A percentile compares a stretch with the other conserved stretches of the same genome.
Evolutionary conservation across 768 basidiomycete species (phyloP).

Genomic region (Sarcodon sp.): DNA sequence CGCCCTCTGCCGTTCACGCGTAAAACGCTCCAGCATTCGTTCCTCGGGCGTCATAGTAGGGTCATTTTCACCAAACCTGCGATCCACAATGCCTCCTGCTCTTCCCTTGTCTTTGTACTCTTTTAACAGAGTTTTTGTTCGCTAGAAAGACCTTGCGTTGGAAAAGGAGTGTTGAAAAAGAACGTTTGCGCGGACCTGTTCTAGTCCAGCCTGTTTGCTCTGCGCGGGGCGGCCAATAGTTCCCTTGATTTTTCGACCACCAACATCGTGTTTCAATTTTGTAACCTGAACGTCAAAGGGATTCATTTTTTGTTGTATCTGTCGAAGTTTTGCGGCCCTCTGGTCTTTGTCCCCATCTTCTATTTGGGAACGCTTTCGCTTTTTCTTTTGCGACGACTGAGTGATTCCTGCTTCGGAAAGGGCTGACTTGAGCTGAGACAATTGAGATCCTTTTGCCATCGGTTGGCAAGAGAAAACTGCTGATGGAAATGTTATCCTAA

Average conservation of each 20-base stretch:
- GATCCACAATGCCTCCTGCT: constrained; percentile 83
- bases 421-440: constrained; percentile 82
- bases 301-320: constrained; percentile 80
- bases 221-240: constrained; percentile 72
- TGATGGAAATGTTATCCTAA: background rate
- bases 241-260: constrained; percentile 79
- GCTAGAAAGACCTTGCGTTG: constrained; percentile 25
- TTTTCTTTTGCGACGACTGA: constrained; percentile 45
- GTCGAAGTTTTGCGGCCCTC: constrained; percentile 63
- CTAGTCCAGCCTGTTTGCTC: constrained; percentile 83
- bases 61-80: constrained; percentile 94
- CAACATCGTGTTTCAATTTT: constrained; percentile 86
- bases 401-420: constrained; percentile 71
- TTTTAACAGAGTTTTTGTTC: constrained; percentile 79
- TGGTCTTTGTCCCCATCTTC: constrained; percentile 77
- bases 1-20: constrained; percentile 70
- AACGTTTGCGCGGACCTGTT: constrained; percentile 44
- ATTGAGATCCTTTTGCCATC: constrained; percentile 82
- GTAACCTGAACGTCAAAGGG: constrained; percentile 92
- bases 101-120: constrained; percentile 75
- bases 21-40: constrained; percentile 94
- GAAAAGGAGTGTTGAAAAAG: background rate
- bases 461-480: background rate
- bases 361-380: constrained; percentile 47
- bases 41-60: constrained; percentile 90